Conservation (phyloP, 2,329 filamentous ascomycete genomes). For the Dothideomycetes sp. region DNA sequence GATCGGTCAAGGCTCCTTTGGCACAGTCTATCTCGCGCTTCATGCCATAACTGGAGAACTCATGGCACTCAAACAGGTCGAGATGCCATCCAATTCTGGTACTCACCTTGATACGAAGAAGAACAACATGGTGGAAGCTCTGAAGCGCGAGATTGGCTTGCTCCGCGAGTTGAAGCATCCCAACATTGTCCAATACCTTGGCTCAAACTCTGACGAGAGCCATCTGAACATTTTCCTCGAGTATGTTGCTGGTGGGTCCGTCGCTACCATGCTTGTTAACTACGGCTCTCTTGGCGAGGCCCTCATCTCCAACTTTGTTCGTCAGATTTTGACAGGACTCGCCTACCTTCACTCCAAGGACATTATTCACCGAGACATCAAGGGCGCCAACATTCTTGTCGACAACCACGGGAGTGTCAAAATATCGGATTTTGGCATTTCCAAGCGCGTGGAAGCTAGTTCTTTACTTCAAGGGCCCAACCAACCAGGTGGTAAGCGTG, state of each 20-base stretch:
- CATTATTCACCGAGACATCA: conserved; percentile 98
- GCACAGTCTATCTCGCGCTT: conserved; percentile 86
- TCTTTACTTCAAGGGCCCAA: conserved; percentile 8
- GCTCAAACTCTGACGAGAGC: conserved; percentile 81
- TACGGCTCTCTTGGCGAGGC: conserved; percentile 92
- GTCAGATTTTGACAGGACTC: conserved; percentile 85
- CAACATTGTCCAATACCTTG: conserved; percentile 97
- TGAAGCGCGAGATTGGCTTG: conserved; percentile 92
- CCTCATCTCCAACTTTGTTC: conserved; percentile 89
- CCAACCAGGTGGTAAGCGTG: conserved; percentile 30
- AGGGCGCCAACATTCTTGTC: conserved; percentile 95
- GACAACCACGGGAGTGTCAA: conserved; percentile 99
- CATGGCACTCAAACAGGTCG: conserved; percentile 96
- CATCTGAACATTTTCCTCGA: conserved; percentile 99
- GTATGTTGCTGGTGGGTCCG: conserved; percentile 93
- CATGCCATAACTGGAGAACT: conserved; percentile 95
- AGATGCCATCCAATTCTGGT: conserved; percentile 71
- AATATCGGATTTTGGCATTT: conserved; percentile 98
- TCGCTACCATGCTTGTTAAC: conserved; percentile 96
- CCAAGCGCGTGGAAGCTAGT: conserved; percentile 90
- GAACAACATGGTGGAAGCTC: conserved; percentile 94
- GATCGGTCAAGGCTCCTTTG: conserved; percentile 94
- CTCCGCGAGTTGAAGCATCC: conserved; percentile 88
- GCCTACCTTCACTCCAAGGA: conserved; percentile 89
- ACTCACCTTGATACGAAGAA: conserved; percentile 77